phyloP scores from a whole-genome alignment of 192 early-diverging fungal genomes.

The Mortierella claussenii region DNA sequence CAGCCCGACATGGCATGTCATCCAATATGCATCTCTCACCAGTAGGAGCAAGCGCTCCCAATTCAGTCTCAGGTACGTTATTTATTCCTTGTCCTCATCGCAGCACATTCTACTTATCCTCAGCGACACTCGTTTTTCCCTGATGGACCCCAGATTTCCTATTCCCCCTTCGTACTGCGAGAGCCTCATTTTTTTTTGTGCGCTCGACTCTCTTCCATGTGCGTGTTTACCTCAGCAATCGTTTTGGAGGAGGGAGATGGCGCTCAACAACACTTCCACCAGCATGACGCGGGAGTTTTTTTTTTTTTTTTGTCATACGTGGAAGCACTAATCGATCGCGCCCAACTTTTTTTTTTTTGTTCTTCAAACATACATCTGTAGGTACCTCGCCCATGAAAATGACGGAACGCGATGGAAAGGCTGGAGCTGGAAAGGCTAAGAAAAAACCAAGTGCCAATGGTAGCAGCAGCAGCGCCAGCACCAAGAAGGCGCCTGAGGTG shows the following conservation, averaged over 20 bases:
- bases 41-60: slow-evolving; percentile 3
- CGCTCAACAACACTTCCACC: slow-evolving; percentile 1
- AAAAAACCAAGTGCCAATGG: slow-evolving; percentile 3
- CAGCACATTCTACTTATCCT: neutral
- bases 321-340: neutral
- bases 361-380: neutral
- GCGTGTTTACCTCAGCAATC: slow-evolving; percentile 25
- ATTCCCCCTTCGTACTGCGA: neutral
- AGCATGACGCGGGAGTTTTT: neutral
- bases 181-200: slow-evolving; percentile 5
- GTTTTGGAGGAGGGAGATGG: neutral
- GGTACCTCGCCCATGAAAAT: slow-evolving; percentile 12
- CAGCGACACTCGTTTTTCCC: neutral
- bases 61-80: slow-evolving; percentile 23
- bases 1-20: slow-evolving; percentile 14
- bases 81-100: neutral
- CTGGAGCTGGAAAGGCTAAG: slow-evolving; percentile 19
- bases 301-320: slow-evolving; percentile 14
- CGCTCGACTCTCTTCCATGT: neutral
- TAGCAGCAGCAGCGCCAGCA: slow-evolving; percentile 2
- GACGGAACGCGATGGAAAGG: slow-evolving; percentile 11
- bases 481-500: slow-evolving; percentile 26
- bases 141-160: neutral
- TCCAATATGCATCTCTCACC: slow-evolving; percentile 7
- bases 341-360: neutral